Evolutionary conservation across 805 yeast genomes (phyloP).

Genomic region (Myxozyma nipponensis): DNA sequence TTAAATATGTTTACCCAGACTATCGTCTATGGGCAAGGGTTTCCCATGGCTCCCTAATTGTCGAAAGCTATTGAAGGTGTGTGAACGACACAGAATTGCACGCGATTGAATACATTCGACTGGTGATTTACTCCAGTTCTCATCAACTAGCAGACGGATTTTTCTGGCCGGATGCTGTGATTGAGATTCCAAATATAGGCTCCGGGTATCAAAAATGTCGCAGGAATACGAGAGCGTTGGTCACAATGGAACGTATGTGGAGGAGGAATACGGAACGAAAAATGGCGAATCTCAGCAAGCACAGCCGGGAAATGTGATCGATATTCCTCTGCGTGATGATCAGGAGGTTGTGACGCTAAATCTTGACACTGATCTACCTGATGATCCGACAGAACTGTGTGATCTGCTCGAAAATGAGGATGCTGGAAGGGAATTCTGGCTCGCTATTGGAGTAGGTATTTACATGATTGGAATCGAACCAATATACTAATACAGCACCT

Average conservation of each 20-base stretch:
- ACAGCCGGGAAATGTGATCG: slow-evolving; percentile 39
- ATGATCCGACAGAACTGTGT: slow-evolving; percentile 80
- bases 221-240: slow-evolving; percentile 4
- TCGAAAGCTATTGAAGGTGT: too few species aligned
- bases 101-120: too few species aligned
- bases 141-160: too few species aligned
- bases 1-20: too few species aligned
- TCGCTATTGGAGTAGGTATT: slow-evolving; percentile 55
- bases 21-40: too few species aligned
- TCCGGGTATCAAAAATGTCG: not conserved
- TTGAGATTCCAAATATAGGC: too few species aligned
- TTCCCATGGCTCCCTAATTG: too few species aligned
- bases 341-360: slow-evolving; percentile 86
- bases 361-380: slow-evolving; percentile 76
- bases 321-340: slow-evolving; percentile 70
- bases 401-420: slow-evolving; percentile 75
- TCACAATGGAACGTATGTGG: not conserved
- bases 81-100: too few species aligned
- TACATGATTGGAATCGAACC: not conserved
- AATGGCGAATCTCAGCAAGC: slow-evolving; percentile 2
- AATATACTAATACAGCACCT: slow-evolving; percentile 18
- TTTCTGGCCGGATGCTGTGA: too few species aligned
- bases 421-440: slow-evolving; percentile 75
- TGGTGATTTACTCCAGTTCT: too few species aligned
- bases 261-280: not conserved